Base-by-base conservation (phyloP, 352 stramenopile genomes). In the Globisporangium megalacanthum region DNA sequence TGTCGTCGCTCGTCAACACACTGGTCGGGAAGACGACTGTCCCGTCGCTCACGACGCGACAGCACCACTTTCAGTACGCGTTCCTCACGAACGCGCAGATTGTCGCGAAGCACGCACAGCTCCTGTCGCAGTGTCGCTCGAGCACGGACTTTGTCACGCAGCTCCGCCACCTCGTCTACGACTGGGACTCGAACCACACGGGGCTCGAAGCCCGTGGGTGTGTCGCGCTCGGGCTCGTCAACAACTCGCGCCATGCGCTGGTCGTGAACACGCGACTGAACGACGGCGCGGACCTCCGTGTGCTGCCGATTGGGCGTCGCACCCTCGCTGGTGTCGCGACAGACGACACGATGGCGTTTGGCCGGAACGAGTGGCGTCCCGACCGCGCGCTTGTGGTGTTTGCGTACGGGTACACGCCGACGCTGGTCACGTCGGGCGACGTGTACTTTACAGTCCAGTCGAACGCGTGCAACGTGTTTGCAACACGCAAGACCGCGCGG, bases 101-200 rank as follows among this genome's bases (percentile, higher is more conserved):
- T 47, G 54, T 93, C 14, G 59, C 64, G 14, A 92, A 92, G 62
- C 85, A 93, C 60, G 86, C 81, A 4, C 69, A 67, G 36, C 65
- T 72, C 22, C 49, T 94, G 3, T 44, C 62, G 4, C 57, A 73
- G 44, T 88, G 75, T 41, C 58, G 52, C 35, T 90, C 68, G 8
- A 77, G 66, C 36, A 61, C 71, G 0, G 63, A 88, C 48, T 88
- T 91, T 48, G 47, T 88, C 47, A 65, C 75, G 17, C 75, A 89
- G 50, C 59, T 91, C 33, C 71, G 80, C 11, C 85, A 94, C 48
- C 64, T 94, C 9, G 82, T 93, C 4, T 94, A 84, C 56, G 83
- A 93, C 54, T 93, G 83, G 82, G 82, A 94, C 53, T 82, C 79
- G 41, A 92, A 94, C 62, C 85, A 94, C 58, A 92, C 78, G 2